These are phyloP conservation scores for Tetrapisispora taiwanensis DNA, from an alignment of 805 yeast genomes.

Conservation along the genomic window DNA sequence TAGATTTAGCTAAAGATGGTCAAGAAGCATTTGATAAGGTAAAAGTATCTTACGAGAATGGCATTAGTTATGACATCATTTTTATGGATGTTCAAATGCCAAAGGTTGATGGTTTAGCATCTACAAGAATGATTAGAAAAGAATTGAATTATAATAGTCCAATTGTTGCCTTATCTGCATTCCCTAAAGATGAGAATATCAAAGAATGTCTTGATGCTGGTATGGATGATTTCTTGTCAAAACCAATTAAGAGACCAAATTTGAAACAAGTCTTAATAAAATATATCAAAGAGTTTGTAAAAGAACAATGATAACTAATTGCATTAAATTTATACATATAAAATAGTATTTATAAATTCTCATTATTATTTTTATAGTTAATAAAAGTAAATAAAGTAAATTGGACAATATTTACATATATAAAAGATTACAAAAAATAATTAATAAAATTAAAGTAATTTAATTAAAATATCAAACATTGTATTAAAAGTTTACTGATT, in stretches of 20 bases:
- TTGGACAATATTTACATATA: no score
- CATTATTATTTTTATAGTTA: not conserved
- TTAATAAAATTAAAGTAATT: no score
- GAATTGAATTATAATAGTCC: conserved; percentile 57
- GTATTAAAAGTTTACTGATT: no score
- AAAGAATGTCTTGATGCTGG: conserved; percentile 78
- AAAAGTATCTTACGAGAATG: conserved; percentile 34
- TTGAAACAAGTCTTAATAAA: conserved; percentile 43
- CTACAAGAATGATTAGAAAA: conserved; percentile 66
- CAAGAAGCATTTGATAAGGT: conserved; percentile 72
- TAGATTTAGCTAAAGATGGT: conserved; percentile 83
- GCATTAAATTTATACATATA: not conserved
- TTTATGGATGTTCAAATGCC: conserved; percentile 99
- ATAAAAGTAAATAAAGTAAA: no score
- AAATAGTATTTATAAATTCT: not conserved
- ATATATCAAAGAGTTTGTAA: conserved; percentile 6
- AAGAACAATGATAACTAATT: not conserved
- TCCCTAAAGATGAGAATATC: conserved; percentile 85
- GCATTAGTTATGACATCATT: conserved; percentile 54
- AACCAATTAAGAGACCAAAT: conserved; percentile 71
- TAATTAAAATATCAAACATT: no score
- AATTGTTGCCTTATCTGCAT: conserved; percentile 89
- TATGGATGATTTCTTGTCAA: conserved; percentile 83
- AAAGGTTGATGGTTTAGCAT: conserved; percentile 75
- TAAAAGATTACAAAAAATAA: no score